Evolutionary conservation across 2,329 filamentous ascomycete species (phyloP).

Genomic region (Xylaria sp.): DNA sequence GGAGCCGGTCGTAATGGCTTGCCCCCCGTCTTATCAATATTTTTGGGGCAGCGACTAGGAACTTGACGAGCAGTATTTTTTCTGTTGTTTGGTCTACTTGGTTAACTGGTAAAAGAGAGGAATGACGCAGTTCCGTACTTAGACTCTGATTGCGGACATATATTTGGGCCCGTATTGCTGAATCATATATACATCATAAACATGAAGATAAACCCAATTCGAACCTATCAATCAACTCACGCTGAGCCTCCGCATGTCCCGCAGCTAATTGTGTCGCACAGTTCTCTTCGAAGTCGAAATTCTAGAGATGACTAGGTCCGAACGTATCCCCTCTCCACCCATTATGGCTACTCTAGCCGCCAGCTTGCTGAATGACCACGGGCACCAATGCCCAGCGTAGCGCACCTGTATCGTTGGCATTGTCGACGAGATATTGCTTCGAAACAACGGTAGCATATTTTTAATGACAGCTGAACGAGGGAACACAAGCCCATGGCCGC

Average conservation of each 20-base stretch:
- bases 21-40: no score
- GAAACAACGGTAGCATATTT: constrained; percentile 41
- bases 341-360: constrained; percentile 43
- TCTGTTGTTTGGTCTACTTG: no score
- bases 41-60: no score
- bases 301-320: constrained; percentile 35
- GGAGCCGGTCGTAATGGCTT: no score
- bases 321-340: constrained; percentile 33
- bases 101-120: background rate
- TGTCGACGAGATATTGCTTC: constrained; percentile 29
- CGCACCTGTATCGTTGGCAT: constrained; percentile 31
- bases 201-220: background rate
- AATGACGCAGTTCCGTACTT: background rate
- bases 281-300: constrained; percentile 42
- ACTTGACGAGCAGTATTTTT: no score
- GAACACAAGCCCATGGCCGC: constrained; percentile 45
- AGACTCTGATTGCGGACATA: background rate
- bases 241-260: constrained; percentile 33
- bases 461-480: constrained; percentile 37
- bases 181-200: background rate
- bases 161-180: background rate
- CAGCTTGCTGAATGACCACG: constrained; percentile 46
- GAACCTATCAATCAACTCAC: background rate
- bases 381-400: constrained; percentile 45
- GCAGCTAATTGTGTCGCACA: constrained; percentile 39